Evolutionary conservation across 768 basidiomycete species (phyloP), one percentile per base, ranked within the genome.

Genomic region (Russula griseocarnosa): DNA sequence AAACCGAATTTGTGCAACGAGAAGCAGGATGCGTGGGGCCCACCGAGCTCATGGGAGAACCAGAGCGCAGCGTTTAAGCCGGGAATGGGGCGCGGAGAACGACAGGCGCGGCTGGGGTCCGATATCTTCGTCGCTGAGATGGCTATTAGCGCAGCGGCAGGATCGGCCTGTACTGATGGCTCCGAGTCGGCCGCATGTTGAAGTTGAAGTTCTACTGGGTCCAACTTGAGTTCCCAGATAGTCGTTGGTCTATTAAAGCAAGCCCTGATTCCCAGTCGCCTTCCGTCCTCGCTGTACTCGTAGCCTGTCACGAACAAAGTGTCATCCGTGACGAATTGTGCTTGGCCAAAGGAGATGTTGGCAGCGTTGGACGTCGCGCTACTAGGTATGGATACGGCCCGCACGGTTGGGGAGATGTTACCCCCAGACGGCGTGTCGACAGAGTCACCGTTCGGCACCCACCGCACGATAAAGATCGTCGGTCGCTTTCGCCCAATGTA

Each of bases 31-130:
- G 68, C 68, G 61, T 76, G 76, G 0, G 71, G 63, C 0, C 73
- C 74, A 5, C 74, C 75, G 18, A 69, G 66, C 16, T 68, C 60
- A 57, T 76, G 74, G 6, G 71, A 69, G 52, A 76, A 54, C 67
- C 70, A 76, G 40, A 73, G 64, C n/a, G 70, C 51, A 20, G 62
- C 44, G 20, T 40, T 44, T 5, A 61, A 50, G n/a, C 64, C 42
- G 0, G 49, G n/a, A 9, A 56, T 58, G 24, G 66, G 49, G 22
- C 73, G 72, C 3, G 72, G 63, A 6, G 70, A 69, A 18, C 70
- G 66, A 9, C 57, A 61, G 9, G 61, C 53, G 13, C 58, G 54
- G 26, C 44, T 62, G 11, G 67, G 54, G 20, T 60, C 68, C 28
- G 66, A 67, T 56, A 67, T 2, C 20, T 57, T 66, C 5, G 44